Base-by-base conservation (phyloP, 2,329 filamentous ascomycete species). In the Hysterium pulicare region DNA sequence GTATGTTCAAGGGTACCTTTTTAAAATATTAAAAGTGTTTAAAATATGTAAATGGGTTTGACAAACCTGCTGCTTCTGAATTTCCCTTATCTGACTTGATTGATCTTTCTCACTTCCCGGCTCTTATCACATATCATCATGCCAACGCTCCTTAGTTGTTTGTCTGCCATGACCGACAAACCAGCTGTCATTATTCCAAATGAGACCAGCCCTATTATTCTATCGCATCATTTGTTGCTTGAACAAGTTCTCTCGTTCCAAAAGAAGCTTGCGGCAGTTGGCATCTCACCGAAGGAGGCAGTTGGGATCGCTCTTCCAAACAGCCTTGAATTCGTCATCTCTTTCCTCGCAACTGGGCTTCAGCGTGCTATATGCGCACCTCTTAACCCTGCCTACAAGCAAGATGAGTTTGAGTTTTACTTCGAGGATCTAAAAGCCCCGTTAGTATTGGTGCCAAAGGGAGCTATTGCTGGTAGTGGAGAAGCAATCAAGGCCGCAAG, bases 381-480 rank as follows among this genome's bases (percentile, higher is more conserved):
- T 16, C 73, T 90, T 48, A 90, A 90, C 66, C 81, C 86, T 26
- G 82, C 81, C 38, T 90, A 90, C 71, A 90, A 88, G 71, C 85
- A 89, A 67, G 82, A 82, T 42, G 86, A 90, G 66, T 90, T 89
- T 62, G 86, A 90, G 64, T 90, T 90, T 66, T 90, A 89, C 65
- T 88, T 90, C 55, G 82, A 86, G 47, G 86, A 90, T 61, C 74
- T 90, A 55, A 83, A 82, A 57, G 87, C 86, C 7, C 81, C 81
- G 30, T 69, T 90, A 42, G 76, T 87, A 28, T 72, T 90, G 23
- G 82, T 90, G 10, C 85, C 86, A 5, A 72, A 72, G 51, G 85
- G 83, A 9, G 77, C 81, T 10, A 83, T 78, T 54, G 70, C 72
- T 9, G 74, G 77, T 50, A 70, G 80, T 59, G 80, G 78, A 13